Evolutionary conservation across 441 rosid species (phyloP).

Genomic region (Kokia cookei): DNA sequence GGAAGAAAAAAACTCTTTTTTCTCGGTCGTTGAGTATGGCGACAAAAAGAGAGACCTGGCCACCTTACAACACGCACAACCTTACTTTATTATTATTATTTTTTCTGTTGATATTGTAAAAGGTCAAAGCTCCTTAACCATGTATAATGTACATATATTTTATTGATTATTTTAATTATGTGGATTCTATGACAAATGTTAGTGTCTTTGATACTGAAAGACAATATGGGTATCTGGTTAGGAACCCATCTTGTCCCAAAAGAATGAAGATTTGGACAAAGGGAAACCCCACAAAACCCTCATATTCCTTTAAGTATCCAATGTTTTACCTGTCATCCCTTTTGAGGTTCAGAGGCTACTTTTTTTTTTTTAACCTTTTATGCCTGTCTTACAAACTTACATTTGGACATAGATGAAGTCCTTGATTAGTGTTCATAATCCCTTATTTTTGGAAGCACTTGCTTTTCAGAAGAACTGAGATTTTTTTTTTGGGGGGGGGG

Average conservation of each 20-base stretch:
- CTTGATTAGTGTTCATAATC: conserved; percentile 16
- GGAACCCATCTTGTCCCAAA: not conserved
- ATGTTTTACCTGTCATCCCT: conserved; percentile 46
- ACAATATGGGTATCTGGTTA: conserved; percentile 35
- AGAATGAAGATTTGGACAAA: conserved; percentile 29
- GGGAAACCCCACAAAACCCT: conserved; percentile 36
- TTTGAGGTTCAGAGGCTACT: conserved; percentile 30
- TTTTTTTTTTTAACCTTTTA: conserved; percentile 11
- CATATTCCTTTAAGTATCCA: conserved; percentile 41
- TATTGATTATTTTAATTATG: not conserved
- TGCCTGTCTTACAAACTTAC: conserved; percentile 2
- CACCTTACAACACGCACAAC: conserved; percentile 10
- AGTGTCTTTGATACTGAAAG: conserved; percentile 43
- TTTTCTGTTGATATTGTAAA: conserved; percentile 22
- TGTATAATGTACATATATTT: not conserved
- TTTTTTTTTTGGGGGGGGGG: not conserved
- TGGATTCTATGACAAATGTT: conserved; percentile 68
- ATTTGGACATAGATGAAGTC: conserved; percentile 16
- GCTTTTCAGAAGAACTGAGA: not conserved
- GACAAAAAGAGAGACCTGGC: conserved; percentile 33
- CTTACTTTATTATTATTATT: not conserved
- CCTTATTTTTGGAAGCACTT: conserved; percentile 20
- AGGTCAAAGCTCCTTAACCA: conserved; percentile 17
- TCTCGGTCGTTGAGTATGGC: conserved; percentile 17
- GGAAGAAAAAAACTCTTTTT: not conserved